Conservation (phyloP, 768 basidiomycete genomes). For the Auriculariales sp. region DNA sequence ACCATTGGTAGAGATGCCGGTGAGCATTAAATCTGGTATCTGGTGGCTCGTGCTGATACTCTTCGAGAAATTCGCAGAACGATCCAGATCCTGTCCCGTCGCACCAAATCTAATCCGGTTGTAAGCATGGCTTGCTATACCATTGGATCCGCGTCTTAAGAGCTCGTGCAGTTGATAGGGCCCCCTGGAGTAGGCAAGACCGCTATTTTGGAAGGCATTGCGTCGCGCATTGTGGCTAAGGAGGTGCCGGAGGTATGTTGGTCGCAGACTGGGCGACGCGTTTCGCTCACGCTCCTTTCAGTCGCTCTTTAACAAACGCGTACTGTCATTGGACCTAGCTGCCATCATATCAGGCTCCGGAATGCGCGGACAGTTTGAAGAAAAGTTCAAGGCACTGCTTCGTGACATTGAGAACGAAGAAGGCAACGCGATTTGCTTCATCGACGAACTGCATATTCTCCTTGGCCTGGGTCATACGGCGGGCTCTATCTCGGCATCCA, state of each 20-base stretch:
- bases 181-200: slow-evolving; percentile 90
- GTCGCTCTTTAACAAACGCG: slow-evolving; percentile 80
- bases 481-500: slow-evolving; percentile 82
- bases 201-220: slow-evolving; percentile 81
- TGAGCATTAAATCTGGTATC: slow-evolving; percentile 10
- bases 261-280: background rate
- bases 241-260: slow-evolving; percentile 74
- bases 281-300: slow-evolving; percentile 13
- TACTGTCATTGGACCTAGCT: slow-evolving; percentile 73
- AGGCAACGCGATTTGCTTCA: slow-evolving; percentile 80
- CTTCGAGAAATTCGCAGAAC: slow-evolving; percentile 69
- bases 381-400: slow-evolving; percentile 84
- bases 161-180: slow-evolving; percentile 44
- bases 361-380: slow-evolving; percentile 84
- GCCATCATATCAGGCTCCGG: slow-evolving; percentile 81
- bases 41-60: background rate
- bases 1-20: slow-evolving; percentile 83
- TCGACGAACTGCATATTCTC: slow-evolving; percentile 84
- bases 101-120: slow-evolving; percentile 89
- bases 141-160: background rate
- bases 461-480: slow-evolving; percentile 86
- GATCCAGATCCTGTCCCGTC: slow-evolving; percentile 76
- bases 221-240: slow-evolving; percentile 70
- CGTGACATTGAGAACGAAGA: slow-evolving; percentile 79
- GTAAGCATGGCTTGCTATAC: slow-evolving; percentile 19